A percentile compares a stretch with the other conserved stretches of the same genome.
Evolutionary conservation across 2,329 filamentous ascomycete genomes (phyloP).

Genomic region (Trichoderma sp.): DNA sequence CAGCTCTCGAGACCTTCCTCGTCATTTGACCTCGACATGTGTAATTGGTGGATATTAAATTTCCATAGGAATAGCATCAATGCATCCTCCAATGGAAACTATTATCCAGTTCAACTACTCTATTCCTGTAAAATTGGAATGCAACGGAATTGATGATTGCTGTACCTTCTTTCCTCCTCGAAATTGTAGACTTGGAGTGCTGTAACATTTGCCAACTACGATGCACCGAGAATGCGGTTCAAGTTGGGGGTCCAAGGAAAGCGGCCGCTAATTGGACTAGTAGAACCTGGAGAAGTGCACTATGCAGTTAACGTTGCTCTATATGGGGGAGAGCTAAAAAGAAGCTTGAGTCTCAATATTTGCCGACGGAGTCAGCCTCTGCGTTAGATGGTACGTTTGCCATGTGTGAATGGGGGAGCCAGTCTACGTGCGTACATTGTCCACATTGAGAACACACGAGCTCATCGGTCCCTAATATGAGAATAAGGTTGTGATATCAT

Average conservation of each 20-base stretch:
- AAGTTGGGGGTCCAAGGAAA: not conserved
- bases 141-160: not conserved
- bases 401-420: not conserved
- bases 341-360: not conserved
- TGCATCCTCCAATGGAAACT: not conserved
- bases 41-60: not conserved
- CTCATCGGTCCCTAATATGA: not conserved
- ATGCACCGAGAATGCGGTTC: not conserved
- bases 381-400: not conserved
- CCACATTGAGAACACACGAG: not conserved
- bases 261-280: not conserved
- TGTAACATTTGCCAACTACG: not conserved
- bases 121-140: not conserved
- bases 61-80: not conserved
- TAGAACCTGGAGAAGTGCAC: not conserved
- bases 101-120: not conserved
- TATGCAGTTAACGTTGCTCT: conserved; percentile 4
- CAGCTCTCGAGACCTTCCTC: not conserved
- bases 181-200: not conserved
- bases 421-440: not conserved
- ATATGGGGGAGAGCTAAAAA: not conserved
- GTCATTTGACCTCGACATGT: not conserved
- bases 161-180: not conserved
- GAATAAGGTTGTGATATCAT: not conserved
- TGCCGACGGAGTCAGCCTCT: not conserved